Evolutionary conservation across 495 filamentous ascomycete species (phyloP).

Genomic region (Neurospora sp.): DNA sequence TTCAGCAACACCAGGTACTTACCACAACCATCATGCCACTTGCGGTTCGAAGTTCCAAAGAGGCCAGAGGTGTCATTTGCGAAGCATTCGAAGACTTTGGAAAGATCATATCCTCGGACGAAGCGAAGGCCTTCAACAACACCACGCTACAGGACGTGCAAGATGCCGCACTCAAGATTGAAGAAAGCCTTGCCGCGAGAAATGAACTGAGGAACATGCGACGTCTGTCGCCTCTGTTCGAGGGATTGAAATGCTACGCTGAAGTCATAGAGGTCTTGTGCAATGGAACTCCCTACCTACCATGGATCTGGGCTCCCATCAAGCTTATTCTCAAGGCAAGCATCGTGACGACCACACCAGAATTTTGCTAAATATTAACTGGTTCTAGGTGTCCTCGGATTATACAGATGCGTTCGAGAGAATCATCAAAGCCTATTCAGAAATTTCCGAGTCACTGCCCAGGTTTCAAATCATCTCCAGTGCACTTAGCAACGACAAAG

Average conservation of each 20-base stretch:
- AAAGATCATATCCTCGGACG: conserved; percentile 16
- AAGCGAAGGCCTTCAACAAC: conserved; percentile 17
- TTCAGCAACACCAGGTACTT: not conserved
- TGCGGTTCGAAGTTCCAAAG: not conserved
- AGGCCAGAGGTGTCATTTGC: conserved; percentile 6
- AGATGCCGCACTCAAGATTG: conserved; percentile 24
- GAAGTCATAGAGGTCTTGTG: conserved; percentile 32
- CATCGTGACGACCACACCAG: not conserved
- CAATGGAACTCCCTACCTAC: conserved; percentile 35
- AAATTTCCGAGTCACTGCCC: conserved; percentile 28
- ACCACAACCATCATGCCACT: conserved; percentile 2
- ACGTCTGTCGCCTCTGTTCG: conserved; percentile 29
- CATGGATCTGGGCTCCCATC: conserved; percentile 40
- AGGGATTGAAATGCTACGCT: conserved; percentile 29
- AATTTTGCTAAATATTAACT: not conserved
- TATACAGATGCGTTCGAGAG: conserved; percentile 28
- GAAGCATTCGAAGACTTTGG: conserved; percentile 24
- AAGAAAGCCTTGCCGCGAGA: conserved; percentile 25
- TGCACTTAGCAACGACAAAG: conserved; percentile 19
- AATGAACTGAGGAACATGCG: conserved; percentile 29
- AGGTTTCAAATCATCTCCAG: conserved; percentile 25
- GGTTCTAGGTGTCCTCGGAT: conserved; percentile 20
- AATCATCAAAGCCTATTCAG: conserved; percentile 30
- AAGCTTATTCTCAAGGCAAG: conserved; percentile 30
- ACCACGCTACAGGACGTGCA: conserved; percentile 27